Conservation (phyloP, 441 rosid genomes). For the Euphorbia schlechtendalii region DNA sequence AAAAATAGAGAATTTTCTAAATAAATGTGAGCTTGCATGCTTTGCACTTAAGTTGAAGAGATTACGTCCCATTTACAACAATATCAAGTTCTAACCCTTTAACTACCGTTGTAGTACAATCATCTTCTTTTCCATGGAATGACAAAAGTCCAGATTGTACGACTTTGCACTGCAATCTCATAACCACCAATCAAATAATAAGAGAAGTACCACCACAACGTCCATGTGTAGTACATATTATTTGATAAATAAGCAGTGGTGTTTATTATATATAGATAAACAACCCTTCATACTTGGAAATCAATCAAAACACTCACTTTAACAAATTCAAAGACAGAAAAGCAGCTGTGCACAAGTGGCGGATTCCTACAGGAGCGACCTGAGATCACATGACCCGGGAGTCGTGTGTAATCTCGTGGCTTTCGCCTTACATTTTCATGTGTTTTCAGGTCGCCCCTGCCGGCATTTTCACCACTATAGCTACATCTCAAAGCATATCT, state of each 20-base stretch:
- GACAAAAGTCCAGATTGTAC: not conserved
- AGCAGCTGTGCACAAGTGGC: slow-evolving; percentile 13
- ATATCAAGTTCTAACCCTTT: too few species aligned
- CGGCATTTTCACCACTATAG: slow-evolving; percentile 26
- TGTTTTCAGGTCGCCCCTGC: slow-evolving; percentile 78
- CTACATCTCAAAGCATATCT: not conserved
- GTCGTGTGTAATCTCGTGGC: too few species aligned
- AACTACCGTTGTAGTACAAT: not conserved
- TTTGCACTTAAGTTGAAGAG: too few species aligned
- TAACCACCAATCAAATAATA: not conserved
- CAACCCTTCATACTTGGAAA: not conserved
- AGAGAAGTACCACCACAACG: not conserved
- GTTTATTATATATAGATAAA: not conserved
- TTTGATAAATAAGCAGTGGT: not conserved
- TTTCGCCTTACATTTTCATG: slow-evolving; percentile 11
- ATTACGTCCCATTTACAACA: too few species aligned
- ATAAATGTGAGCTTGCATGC: too few species aligned
- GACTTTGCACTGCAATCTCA: not conserved
- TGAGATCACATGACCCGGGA: slow-evolving; percentile 37
- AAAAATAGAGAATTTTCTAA: too few species aligned
- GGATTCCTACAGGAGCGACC: slow-evolving; percentile 43
- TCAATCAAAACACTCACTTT: not conserved
- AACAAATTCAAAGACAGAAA: not conserved
- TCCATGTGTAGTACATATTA: not conserved
- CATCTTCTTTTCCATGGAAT: not conserved